Evolutionary conservation across 202 grass and related monocot species (phyloP).

Genomic region (Eragrostis tef): DNA sequence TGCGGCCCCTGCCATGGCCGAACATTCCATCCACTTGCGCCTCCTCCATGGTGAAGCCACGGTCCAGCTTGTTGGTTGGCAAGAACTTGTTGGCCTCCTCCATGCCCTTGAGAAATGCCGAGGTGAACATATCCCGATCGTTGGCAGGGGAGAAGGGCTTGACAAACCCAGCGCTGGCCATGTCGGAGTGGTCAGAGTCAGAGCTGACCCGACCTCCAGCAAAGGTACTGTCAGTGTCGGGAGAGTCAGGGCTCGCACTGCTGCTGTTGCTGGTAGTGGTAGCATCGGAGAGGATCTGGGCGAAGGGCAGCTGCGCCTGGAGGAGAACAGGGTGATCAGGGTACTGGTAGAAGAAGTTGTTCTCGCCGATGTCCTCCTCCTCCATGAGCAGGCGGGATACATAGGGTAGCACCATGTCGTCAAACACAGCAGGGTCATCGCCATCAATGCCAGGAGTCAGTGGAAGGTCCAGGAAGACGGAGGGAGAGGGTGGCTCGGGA

Average conservation of each 20-base stretch:
- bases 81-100: conserved; percentile 56
- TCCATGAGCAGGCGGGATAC: conserved; percentile 69
- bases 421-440: conserved; percentile 11
- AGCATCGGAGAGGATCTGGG: conserved; percentile 47
- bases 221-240: background rate
- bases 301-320: conserved; percentile 39
- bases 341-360: conserved; percentile 40
- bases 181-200: background rate
- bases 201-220: background rate
- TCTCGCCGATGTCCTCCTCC: conserved; percentile 50
- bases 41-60: too few relatives aligned
- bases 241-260: background rate
- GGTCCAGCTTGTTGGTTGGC: background rate
- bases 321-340: conserved; percentile 43
- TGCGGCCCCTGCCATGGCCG: conserved; percentile 10
- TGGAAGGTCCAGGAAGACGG: conserved; percentile 27
- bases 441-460: background rate
- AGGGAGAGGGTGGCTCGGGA: conserved; percentile 4
- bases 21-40: too few relatives aligned
- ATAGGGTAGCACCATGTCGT: conserved; percentile 57
- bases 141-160: too few relatives aligned
- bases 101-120: conserved; percentile 34
- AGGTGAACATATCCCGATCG: conserved; percentile 12
- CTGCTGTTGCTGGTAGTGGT: background rate
- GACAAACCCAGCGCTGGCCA: too few relatives aligned